Conservation (phyloP, 345 rosid species). For the Lumnitzera racemosa region DNA sequence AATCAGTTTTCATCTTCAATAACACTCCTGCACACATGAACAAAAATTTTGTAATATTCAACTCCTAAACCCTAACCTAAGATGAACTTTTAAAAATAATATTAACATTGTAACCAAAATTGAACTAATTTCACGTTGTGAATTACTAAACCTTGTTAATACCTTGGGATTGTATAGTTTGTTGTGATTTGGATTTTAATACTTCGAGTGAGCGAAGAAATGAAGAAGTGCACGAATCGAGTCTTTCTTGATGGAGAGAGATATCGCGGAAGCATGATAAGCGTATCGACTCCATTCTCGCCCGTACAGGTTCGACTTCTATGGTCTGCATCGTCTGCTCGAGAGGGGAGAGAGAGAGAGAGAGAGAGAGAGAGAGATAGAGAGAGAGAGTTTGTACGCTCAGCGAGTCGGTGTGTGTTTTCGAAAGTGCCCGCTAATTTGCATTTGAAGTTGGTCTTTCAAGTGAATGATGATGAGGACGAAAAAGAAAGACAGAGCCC, state of each 20-base stretch:
- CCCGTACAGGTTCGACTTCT: constrained; percentile 22
- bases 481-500: background rate
- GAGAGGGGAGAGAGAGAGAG: background rate
- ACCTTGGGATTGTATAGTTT: constrained; percentile 55
- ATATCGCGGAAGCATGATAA: constrained; percentile 37
- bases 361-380: constrained; percentile 4
- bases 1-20: constrained; percentile 40
- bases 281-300: constrained; percentile 50
- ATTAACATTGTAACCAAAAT: background rate
- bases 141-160: background rate
- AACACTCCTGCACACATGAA: constrained; percentile 36
- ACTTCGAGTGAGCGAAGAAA: constrained; percentile 36
- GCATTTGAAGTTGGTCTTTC: background rate
- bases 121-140: background rate
- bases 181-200: constrained; percentile 34
- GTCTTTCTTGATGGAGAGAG: constrained; percentile 21
- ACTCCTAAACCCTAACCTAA: too few species aligned
- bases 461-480: constrained; percentile 1
- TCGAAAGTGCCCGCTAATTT: too few species aligned
- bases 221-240: constrained; percentile 46
- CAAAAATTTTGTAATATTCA: background rate
- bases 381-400: background rate
- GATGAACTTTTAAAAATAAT: too few species aligned
- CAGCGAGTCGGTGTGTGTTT: background rate
- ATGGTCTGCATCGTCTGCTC: constrained; percentile 16